Base-by-base conservation (phyloP, 129 eudicot species). In the Lactuca saligna region DNA sequence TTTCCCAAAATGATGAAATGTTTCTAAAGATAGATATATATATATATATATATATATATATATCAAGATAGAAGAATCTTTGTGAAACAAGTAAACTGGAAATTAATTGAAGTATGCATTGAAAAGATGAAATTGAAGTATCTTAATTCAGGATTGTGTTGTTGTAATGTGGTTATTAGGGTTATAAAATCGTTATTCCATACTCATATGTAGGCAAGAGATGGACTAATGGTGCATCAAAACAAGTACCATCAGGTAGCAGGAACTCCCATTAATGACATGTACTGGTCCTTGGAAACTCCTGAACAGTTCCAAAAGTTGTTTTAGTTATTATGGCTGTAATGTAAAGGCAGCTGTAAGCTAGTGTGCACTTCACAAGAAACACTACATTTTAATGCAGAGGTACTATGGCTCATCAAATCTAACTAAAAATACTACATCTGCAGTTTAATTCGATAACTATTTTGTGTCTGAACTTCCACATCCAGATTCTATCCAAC, bases 211-310 rank as follows among this genome's bases (percentile, higher is more conserved):
- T 84, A 91, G 97, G 78, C 86, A 29, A 96, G 98, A 65, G 98
- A 91, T 77, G 81, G 67, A 56, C 72, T 88, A 34, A 88, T 91
- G 96, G 51, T 72, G 15, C 75, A 91, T 66, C 68, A 39, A 53
- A 80, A 72, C 63, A 83, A 72, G 57, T 74, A 82, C 64, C 85
- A 81, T 62, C 96, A 91, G 72, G 95, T 86, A 34, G 58, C 94
- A 42, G 98, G 97, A 51, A 72, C 61, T 74, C 80, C 87, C 53
- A 78, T 86, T 69, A 80, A 68, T 53, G 68, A 77, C 31, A 66
- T 78, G 69, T 82, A 79, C 72, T 25, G 29, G 29, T 25, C 29
- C 29, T 25, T 41, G 46, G 73, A 54, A 55, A 54, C 44, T 53
- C 33, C 46, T 74, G 14, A 80, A 70, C 7, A 57, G 53, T 17